These are phyloP conservation scores for Quillaja saponaria DNA, from an alignment of 306 rosid genomes.

Conservation along the genomic window DNA sequence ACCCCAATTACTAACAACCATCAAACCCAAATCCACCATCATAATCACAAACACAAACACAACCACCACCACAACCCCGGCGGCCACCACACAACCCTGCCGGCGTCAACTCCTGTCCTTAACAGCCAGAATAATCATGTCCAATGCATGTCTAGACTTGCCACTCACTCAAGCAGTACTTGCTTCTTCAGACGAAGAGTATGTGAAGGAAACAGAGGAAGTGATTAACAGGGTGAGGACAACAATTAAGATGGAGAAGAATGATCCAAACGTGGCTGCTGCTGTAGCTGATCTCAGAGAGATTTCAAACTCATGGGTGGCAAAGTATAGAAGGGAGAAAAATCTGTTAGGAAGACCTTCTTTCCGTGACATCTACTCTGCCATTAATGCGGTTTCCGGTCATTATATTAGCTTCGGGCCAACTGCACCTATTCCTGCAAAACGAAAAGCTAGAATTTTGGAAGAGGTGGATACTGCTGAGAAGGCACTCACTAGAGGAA, in stretches of 20 bases:
- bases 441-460: conserved; percentile 74
- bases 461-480: conserved; percentile 88
- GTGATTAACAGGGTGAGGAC: conserved; percentile 70
- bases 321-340: conserved; percentile 88
- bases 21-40: conserved; percentile 49
- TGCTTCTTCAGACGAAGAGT: conserved; percentile 72
- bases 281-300: conserved; percentile 84
- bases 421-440: conserved; percentile 85
- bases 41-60: conserved; percentile 17
- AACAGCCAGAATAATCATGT: conserved; percentile 35
- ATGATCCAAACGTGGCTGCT: conserved; percentile 68
- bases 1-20: conserved; percentile 55
- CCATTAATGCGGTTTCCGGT: conserved; percentile 84
- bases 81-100: conserved; percentile 25
- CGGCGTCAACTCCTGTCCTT: conserved; percentile 79
- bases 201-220: conserved; percentile 74
- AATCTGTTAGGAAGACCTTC: conserved; percentile 71
- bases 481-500: conserved; percentile 80
- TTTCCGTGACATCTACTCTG: conserved; percentile 88
- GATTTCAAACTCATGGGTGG: conserved; percentile 84
- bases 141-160: conserved; percentile 37
- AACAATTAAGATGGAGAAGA: conserved; percentile 71
- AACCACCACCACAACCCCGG: background rate
- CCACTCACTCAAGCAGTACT: conserved; percentile 52
- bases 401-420: conserved; percentile 96